Evolutionary conservation across 441 rosid species (phyloP).

Genomic region (Arabidopsis lyrata): DNA sequence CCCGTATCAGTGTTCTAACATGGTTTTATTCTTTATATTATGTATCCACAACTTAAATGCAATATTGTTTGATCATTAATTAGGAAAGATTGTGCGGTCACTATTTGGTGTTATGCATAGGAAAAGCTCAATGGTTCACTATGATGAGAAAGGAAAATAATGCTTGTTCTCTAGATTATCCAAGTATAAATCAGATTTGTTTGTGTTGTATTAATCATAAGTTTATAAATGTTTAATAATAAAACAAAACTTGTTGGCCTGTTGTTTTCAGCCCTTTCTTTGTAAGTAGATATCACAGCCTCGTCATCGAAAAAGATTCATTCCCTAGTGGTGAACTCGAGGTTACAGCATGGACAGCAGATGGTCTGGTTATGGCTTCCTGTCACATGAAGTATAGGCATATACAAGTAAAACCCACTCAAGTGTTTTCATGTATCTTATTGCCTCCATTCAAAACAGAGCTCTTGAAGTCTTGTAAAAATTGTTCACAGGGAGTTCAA

Average conservation of each 20-base stretch:
- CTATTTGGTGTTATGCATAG: constrained; percentile 97
- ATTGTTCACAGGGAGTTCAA: constrained; percentile 77
- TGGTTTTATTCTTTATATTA: neutral
- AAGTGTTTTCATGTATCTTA: constrained; percentile 13
- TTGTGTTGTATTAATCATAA: neutral
- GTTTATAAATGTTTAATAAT: neutral
- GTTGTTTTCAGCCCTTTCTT: constrained; percentile 71
- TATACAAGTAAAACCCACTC: constrained; percentile 62
- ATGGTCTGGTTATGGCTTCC: constrained; percentile 95
- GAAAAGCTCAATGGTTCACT: constrained; percentile 82
- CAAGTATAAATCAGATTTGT: constrained; percentile 56
- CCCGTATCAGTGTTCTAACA: neutral
- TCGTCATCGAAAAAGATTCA: constrained; percentile 79
- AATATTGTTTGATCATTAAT: constrained; percentile 31
- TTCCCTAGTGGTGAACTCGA: constrained; percentile 80
- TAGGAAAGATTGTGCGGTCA: constrained; percentile 92
- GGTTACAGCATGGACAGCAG: constrained; percentile 95
- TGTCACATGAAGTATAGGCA: constrained; percentile 84
- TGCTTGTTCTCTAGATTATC: constrained; percentile 80
- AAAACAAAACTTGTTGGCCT: constrained; percentile 11
- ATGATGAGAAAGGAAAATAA: constrained; percentile 89
- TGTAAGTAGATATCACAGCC: constrained; percentile 94
- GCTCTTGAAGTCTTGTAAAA: constrained; percentile 12
- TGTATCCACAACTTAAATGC: constrained; percentile 8
- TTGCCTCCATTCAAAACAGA: neutral